phyloP scores from a whole-genome alignment of 805 yeast species.

The Hanseniaspora lachancei region DNA sequence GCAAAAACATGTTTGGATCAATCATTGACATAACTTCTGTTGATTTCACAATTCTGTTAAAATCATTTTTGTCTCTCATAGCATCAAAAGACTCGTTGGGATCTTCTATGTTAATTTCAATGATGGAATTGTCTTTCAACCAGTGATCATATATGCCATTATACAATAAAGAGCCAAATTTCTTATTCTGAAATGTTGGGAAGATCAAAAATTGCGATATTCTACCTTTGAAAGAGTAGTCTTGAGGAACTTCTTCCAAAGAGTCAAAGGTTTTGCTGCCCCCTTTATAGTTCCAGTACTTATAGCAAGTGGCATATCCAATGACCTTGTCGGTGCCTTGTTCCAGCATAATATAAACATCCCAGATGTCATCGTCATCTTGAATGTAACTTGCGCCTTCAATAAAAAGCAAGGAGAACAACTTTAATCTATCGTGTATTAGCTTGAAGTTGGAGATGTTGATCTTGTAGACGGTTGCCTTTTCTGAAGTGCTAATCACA shows the following conservation, averaged over 20 bases:
- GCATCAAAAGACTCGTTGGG: constrained; percentile 90
- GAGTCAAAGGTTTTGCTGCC: constrained; percentile 35
- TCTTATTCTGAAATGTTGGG: constrained; percentile 68
- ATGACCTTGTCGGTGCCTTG: constrained; percentile 34
- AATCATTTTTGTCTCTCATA: constrained; percentile 71
- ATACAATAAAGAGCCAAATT: constrained; percentile 62
- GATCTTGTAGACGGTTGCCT: constrained; percentile 36
- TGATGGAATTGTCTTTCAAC: constrained; percentile 38
- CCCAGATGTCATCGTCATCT: constrained; percentile 65
- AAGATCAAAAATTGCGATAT: constrained; percentile 77
- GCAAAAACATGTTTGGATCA: constrained; percentile 21
- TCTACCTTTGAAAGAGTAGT: constrained; percentile 41
- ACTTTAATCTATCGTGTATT: constrained; percentile 58
- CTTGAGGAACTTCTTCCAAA: constrained; percentile 22
- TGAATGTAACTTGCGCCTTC: constrained; percentile 92
- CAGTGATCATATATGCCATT: constrained; percentile 41
- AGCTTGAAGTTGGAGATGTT: constrained; percentile 28
- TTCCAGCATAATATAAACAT: constrained; percentile 43
- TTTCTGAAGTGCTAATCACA: constrained; percentile 25
- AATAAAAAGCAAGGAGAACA: constrained; percentile 69
- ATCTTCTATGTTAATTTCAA: constrained; percentile 81
- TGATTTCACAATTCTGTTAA: constrained; percentile 24
- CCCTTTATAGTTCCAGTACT: constrained; percentile 65
- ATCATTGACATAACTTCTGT: neutral
- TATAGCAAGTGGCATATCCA: constrained; percentile 75